Evolutionary conservation across 2,329 filamentous ascomycete genomes (phyloP).

Genomic region (Fragosphaeria purpurea): DNA sequence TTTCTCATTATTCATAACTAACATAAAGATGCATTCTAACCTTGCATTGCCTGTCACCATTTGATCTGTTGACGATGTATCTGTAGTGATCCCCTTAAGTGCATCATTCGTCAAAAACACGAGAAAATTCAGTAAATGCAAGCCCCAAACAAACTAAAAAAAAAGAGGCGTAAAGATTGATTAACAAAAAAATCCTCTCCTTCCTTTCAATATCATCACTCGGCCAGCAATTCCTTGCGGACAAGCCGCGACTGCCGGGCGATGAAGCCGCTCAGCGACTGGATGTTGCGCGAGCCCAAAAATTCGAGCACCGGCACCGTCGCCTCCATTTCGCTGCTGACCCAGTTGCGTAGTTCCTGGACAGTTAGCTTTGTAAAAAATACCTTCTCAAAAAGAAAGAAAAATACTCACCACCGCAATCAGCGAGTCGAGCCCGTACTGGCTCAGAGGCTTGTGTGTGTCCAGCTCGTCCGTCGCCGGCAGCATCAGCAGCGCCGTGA

Average conservation of each 20-base stretch:
- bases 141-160: not conserved
- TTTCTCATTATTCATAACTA: too few species aligned
- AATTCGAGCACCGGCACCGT: conserved; percentile 14
- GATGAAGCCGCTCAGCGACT: conserved; percentile 9
- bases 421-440: conserved; percentile 14
- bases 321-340: conserved; percentile 13
- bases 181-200: not conserved
- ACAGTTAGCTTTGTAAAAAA: too few species aligned
- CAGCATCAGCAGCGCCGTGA: conserved; percentile 10
- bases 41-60: too few species aligned
- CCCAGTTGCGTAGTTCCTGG: conserved; percentile 13
- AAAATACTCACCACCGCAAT: conserved; percentile 5
- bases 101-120: too few species aligned
- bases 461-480: conserved; percentile 10
- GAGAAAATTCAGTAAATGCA: too few species aligned
- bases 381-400: too few species aligned
- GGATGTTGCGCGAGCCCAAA: conserved; percentile 9
- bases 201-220: not conserved
- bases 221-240: conserved; percentile 7
- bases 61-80: too few species aligned
- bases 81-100: too few species aligned
- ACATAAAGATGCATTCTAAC: too few species aligned
- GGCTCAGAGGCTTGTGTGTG: conserved; percentile 7
- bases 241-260: conserved; percentile 11
- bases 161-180: not conserved